Evolutionary conservation across 2,329 filamentous ascomycete species (phyloP).

Genomic region (Tympanopsis confertula): DNA sequence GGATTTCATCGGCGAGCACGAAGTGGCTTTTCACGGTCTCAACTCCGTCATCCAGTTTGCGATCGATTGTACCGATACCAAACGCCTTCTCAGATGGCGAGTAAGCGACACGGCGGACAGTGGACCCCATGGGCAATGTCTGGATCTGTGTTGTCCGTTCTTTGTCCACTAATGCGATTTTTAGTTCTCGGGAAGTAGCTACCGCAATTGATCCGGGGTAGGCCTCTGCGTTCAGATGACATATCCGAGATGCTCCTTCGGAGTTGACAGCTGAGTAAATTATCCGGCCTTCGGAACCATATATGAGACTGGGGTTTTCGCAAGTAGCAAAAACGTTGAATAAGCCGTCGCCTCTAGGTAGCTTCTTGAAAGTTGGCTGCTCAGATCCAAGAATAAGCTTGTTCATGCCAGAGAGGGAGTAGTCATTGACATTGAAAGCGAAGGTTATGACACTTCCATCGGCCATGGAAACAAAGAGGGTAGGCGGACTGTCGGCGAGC

Average conservation of each 20-base stretch:
- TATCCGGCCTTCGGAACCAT: constrained; percentile 74
- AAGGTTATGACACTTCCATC: constrained; percentile 87
- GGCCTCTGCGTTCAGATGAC: constrained; percentile 68
- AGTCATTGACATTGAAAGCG: constrained; percentile 49
- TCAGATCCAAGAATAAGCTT: constrained; percentile 77
- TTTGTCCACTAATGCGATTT: constrained; percentile 70
- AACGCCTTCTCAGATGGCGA: constrained; percentile 70
- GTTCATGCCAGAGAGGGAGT: constrained; percentile 60
- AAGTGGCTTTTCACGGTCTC: constrained; percentile 75
- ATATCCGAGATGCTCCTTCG: constrained; percentile 71
- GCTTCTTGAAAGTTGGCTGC: constrained; percentile 67
- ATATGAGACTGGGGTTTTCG: constrained; percentile 88
- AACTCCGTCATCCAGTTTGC: constrained; percentile 56
- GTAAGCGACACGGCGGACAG: constrained; percentile 77
- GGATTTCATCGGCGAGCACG: constrained; percentile 78
- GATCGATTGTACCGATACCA: constrained; percentile 73
- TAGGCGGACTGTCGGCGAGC: constrained; percentile 46
- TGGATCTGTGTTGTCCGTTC: constrained; percentile 83
- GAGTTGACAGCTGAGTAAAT: constrained; percentile 90
- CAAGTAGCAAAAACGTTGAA: constrained; percentile 85
- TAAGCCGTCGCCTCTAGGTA: constrained; percentile 57
- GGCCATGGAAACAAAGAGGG: constrained; percentile 79
- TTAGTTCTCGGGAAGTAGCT: constrained; percentile 64
- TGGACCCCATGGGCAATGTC: constrained; percentile 66
- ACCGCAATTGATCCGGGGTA: constrained; percentile 75